Percentiles rank a stretch among this genome's conserved stretches.
phyloP scores from a whole-genome alignment of 208 protist genomes.

The Acanthamoeba triangularis region DNA sequence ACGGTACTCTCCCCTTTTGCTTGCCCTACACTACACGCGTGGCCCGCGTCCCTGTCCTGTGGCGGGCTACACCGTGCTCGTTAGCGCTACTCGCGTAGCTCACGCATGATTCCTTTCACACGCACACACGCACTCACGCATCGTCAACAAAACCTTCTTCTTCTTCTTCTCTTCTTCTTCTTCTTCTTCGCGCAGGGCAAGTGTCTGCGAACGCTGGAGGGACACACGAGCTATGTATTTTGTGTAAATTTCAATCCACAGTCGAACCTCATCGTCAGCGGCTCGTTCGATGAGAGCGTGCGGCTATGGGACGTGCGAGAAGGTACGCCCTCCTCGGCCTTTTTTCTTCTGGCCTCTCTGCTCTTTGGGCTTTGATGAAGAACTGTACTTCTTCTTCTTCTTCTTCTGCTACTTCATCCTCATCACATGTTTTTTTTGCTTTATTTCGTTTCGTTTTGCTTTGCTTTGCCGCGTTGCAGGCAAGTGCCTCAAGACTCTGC shows the following conservation, averaged over 20 bases:
- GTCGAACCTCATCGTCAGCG: constrained; percentile 92
- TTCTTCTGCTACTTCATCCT: background rate
- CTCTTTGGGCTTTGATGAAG: too few relatives aligned
- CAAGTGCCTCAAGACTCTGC: constrained; percentile 86
- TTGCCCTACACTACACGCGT: background rate
- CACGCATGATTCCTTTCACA: background rate
- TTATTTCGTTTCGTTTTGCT: too few relatives aligned
- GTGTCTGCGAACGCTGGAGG: constrained; percentile 87
- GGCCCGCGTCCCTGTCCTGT: too few relatives aligned
- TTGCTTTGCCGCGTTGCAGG: constrained; percentile 72
- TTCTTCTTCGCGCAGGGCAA: constrained; percentile 69
- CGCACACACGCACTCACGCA: background rate
- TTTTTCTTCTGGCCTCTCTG: background rate
- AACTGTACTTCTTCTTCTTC: background rate
- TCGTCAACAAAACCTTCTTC: too few relatives aligned
- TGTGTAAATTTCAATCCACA: constrained; percentile 92
- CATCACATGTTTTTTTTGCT: too few relatives aligned
- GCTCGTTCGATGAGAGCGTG: constrained; percentile 93
- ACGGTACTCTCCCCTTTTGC: constrained; percentile 67
- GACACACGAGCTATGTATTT: constrained; percentile 93
- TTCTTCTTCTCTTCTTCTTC: too few relatives aligned
- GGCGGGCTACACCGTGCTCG: too few relatives aligned
- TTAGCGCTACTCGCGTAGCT: too few relatives aligned
- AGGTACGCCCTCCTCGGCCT: background rate
- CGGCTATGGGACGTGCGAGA: constrained; percentile 91